Evolutionary conservation across 2,329 filamentous ascomycete species (phyloP), one percentile per base, ranked within the genome.

Genomic region (Curvularia spicifera): DNA sequence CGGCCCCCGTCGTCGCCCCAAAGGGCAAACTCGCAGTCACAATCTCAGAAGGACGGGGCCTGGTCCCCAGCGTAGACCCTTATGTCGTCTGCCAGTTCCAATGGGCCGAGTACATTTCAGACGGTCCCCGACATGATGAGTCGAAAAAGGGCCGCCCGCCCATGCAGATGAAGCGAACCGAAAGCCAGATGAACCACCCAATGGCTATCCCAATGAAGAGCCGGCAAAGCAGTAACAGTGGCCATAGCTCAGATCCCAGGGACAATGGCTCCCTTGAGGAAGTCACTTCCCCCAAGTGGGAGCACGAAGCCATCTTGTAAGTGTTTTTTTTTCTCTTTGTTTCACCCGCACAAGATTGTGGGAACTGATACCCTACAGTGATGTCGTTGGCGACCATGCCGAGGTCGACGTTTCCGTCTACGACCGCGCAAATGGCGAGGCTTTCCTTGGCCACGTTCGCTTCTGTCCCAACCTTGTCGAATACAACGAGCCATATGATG

Each of bases 151-250:
- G 71, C 50, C 66, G 69, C 20, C 78, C 71, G 51, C 77, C 79
- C 20, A 79, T 83, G 53, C 77, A 81, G 24, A 84, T 83, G 71
- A 85, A 83, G 69, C 84, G 89, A 56, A 87, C 90, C 61, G 90
- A 89, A 57, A 95, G 91, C 73, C 92, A 96, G 68, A 89, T 89
- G 29, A 91, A 93, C 28, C 86, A 89, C 51, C 86, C 93, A 15
- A 94, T 97, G 88, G 91, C 93, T 31, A 98, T 99, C 65, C 95
- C 95, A 1, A 97, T 98, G 92, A 89, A 90, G 71, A 98, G 93
- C 76, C 89, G 95, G 54, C 95, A 98, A 76, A 98, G 94, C 79
- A 98, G 94, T 80, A 93, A 94, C 79, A 97, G 93, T 55, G 96
- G 94, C 89, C 64, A 84, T 85, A 96, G 67, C 69, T 82, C 81